Evolutionary conservation across 2,329 filamentous ascomycete genomes (phyloP), one percentile per base, ranked within the genome.

Genomic region (Xylariaceae sp.): DNA sequence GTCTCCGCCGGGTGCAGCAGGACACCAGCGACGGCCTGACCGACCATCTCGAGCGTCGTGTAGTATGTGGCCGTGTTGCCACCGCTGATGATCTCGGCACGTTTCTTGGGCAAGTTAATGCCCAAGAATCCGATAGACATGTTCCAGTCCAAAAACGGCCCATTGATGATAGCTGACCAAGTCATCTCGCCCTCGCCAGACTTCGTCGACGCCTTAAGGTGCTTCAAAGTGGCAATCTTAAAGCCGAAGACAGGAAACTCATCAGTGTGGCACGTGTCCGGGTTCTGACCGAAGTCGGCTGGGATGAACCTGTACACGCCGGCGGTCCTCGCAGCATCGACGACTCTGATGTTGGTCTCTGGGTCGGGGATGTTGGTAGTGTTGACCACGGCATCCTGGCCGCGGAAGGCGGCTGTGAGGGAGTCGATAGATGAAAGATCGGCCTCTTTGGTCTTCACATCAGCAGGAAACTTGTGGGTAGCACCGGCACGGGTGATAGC

Each of bases 91-190:
- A 61, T 45, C 19, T 48, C 37, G 4, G 49, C 44, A 8, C 45
- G 42, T 35, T 52, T 56, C 47, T 59, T 54, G 36, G 27, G 45
- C n/a, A 62, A 10, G 40, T 61, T 50, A 39, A 62, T 44, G 25
- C 48, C 49, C 29, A 60, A 38, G 47, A 59, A 57, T 11, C 52
- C 45, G 5, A 32, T 40, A 11, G 44, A 40, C 23, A 64, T 47
- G 40, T 45, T 45, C 58, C 55, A 60, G 50, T 66, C 62, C 27
- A 65, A 54, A 39, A 66, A 65, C 3, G 57, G 43, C 12, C 61
- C 61, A 37, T 51, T 62, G 40, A 47, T 38, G 37, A 66, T 47
- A 44, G 55, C 51, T 5, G 63, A 64, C 52, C 56, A 66, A 11
- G 58, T 56, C 38, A 64, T 48, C 23, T 39, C 43, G 20, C 41